Base-by-base conservation (phyloP, 768 basidiomycete species). In the Suillus lakei region DNA sequence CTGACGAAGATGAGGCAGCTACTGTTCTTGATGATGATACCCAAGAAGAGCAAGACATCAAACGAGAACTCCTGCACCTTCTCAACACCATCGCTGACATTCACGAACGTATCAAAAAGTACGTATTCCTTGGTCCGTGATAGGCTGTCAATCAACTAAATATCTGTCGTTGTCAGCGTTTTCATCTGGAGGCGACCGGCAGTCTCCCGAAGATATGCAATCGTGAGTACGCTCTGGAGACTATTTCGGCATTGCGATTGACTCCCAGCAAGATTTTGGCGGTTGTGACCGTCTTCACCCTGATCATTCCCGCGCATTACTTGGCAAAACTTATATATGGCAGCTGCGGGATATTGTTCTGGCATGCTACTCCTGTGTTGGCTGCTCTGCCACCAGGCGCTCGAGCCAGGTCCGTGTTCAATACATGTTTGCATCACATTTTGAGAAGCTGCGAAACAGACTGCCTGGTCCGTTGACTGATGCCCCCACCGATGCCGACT, bases 41-140 rank as follows among this genome's bases (percentile, higher is more conserved):
- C 30, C 64, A 78, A 34, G 79, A 80, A 62, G 74, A 81, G 43
- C 76, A 77, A 58, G 83, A 82, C 66, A 30, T 85, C 7, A 85
- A 85, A 71, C 78, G 81, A 12, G 70, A 78, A 32, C 66, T 77
- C 3, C 70, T 90, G 21, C 73, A 79, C 41, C 39, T 73, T 12
- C 39, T 90, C 58, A 79, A 82, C 51, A 82, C 84, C 46, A 70
- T 88, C 39, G 84, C 85, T 10, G 89, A 91, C 70, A 63, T 89
- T 12, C 86, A 89, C 64, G 90, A 91, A 72, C 79, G 89, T 38
- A 66, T 89, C 32, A 85, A 84, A 75, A 91, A 90, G 90, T 90
- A 68, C 34, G 82, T 74, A 13, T 32, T 50, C 41, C 10, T 39
- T 34, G 26, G 13, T 23, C 59, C 5, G 23, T 56, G 39, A 36